Base-by-base conservation (phyloP, 2,329 filamentous ascomycete genomes). In the Phaeoacremonium minimum region DNA sequence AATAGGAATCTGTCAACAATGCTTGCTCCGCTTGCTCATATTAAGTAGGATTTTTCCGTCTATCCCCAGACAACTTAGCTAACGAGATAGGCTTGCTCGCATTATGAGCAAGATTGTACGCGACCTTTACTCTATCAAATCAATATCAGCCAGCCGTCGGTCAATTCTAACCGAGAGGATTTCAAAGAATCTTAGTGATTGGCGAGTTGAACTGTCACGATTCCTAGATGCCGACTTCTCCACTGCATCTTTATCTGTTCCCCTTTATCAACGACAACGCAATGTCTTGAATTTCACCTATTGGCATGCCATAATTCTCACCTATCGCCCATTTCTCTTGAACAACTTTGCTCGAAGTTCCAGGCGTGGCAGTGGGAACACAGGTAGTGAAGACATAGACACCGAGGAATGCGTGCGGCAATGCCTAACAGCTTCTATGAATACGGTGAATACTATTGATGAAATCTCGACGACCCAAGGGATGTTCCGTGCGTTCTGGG, bases 401-500 rank as follows among this genome's bases (percentile, higher is more conserved):
- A 41, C 53, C 13, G 54, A 9, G 9, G 22, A 26, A n/a, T 9
- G 52, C 33, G 48, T 57, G 3, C 34, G 45, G 15, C 46, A 47
- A 22, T 71, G 60, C 34, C 43, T 68, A 2, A 49, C 56, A 8
- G 63, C 63, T 3, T 66, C 67, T 2, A 60, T 62, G 48, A 52
- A 56, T 8, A 61, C 62, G 7, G 53, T 55, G 1, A 46, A 51
- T 5, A 58, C 62, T 3, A 57, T 71, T 12, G 57, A 68, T 33
- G 55, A 61, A 4, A 43, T 69, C 5, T 53, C 52, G 11, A 49
- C 57, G 32, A 50, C 49, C 3, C 46, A 52, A 6, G 56, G 60
- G 36, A 53, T 68, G 42, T 66, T 59, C 33, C 55, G 52, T 8
- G 57, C 60, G 0, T 67, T 66, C 32, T 69, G 64, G 63, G 62